These are phyloP conservation scores for Penicillium paradoxum DNA, from an alignment of 495 filamentous ascomycete genomes.

Conservation along the genomic window DNA sequence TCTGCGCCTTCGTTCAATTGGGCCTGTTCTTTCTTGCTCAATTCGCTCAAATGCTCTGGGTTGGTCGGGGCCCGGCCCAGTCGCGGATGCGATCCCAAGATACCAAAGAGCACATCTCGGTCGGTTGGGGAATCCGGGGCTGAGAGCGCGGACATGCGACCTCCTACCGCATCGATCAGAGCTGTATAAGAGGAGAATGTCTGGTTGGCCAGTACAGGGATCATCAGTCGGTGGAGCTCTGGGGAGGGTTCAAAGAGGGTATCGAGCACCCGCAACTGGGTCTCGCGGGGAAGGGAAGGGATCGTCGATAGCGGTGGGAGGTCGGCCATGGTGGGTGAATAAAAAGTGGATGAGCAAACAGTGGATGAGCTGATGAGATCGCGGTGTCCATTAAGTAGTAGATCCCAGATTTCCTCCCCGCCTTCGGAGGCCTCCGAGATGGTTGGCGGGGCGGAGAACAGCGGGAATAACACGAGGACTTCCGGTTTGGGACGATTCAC, in stretches of 20 bases:
- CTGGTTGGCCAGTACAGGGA: slow-evolving; percentile 59
- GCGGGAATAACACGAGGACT: slow-evolving; percentile 4
- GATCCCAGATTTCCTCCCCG: slow-evolving; percentile 14
- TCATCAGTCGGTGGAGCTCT: slow-evolving; percentile 65
- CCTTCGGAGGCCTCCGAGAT: slow-evolving; percentile 33
- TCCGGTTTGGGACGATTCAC: background rate
- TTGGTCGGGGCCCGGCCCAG: slow-evolving; percentile 63
- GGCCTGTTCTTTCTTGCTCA: slow-evolving; percentile 75
- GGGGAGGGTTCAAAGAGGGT: slow-evolving; percentile 81
- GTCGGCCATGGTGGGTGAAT: slow-evolving; percentile 17
- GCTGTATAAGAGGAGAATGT: slow-evolving; percentile 57
- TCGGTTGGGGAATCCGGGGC: slow-evolving; percentile 44
- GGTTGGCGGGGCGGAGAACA: slow-evolving; percentile 13
- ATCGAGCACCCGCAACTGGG: slow-evolving; percentile 64
- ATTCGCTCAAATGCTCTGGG: slow-evolving; percentile 60
- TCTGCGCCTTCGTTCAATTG: slow-evolving; percentile 55
- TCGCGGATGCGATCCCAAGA: slow-evolving; percentile 83
- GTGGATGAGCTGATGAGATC: background rate
- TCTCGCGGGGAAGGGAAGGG: slow-evolving; percentile 49
- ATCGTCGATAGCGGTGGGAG: slow-evolving; percentile 52
- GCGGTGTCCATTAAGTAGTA: background rate
- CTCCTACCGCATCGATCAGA: slow-evolving; percentile 55
- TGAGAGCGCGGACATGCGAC: slow-evolving; percentile 50
- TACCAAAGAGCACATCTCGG: slow-evolving; percentile 55
- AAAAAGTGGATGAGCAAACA: background rate